These are phyloP conservation scores for Lactarius sp. DNA, from an alignment of 768 basidiomycete genomes.

Conservation along the genomic window DNA sequence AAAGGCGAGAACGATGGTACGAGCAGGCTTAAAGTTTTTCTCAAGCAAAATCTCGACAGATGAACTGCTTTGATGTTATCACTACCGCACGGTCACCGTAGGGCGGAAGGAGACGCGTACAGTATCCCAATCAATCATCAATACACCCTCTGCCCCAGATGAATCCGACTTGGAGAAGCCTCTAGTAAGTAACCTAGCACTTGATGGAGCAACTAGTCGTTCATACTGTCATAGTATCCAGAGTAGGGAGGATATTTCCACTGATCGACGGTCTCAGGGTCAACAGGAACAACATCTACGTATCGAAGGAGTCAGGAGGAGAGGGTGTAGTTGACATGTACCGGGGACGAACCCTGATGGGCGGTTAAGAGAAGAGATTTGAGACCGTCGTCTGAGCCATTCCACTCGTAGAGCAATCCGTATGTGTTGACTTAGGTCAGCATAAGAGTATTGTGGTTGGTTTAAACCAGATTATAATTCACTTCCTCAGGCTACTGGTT, in stretches of 20 bases:
- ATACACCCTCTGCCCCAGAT: conserved; percentile 36
- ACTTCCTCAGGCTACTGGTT: no score
- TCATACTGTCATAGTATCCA: no score
- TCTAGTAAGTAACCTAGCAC: no score
- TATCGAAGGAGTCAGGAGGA: neutral
- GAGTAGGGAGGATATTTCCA: conserved; percentile 64
- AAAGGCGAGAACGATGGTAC: conserved; percentile 31
- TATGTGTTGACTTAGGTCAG: conserved; percentile 58
- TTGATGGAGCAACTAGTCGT: no score
- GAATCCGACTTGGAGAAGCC: no score
- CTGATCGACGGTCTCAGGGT: conserved; percentile 47
- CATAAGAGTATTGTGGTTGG: conserved; percentile 45
- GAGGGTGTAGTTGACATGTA: conserved; percentile 25
- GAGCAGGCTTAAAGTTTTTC: conserved; percentile 37
- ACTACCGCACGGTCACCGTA: neutral
- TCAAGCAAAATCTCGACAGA: conserved; percentile 39
- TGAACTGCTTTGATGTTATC: conserved; percentile 24
- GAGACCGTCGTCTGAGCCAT: conserved; percentile 43
- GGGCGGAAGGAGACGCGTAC: conserved; percentile 22
- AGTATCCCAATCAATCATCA: conserved; percentile 35
- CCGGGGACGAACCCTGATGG: conserved; percentile 41
- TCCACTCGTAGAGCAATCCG: conserved; percentile 58
- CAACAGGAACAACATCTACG: conserved; percentile 67
- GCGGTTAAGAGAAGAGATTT: conserved; percentile 53
- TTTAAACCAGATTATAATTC: no score